Base-by-base conservation (phyloP, 768 basidiomycete genomes). In the Termitomyces sp. region DNA sequence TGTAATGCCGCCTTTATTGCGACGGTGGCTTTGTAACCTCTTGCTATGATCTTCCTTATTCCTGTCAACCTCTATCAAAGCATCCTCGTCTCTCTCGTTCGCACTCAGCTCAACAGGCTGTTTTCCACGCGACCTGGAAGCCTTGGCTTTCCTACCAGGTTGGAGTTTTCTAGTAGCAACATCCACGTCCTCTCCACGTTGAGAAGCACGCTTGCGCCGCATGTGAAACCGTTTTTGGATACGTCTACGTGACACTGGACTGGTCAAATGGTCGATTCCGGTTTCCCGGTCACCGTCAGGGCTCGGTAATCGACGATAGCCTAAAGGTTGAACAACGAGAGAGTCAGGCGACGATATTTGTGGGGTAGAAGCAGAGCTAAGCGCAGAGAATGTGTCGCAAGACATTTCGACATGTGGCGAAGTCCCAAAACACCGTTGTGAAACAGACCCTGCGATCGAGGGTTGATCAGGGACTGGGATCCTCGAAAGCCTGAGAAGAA, bases 171-270 rank as follows among this genome's bases (percentile, higher is more conserved):
- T 63, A 0, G 68, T 36, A 16, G 64, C 67, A n/a, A 69, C 62
- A 53, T 69, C 71, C 7, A 70, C 70, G 9, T 60, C 67, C 13
- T 63, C 69, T 43, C 76, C 87, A 32, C 67, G 66, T 35, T 75
- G 70, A 32, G 75, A 70, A 3, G 89, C 88, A 46, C 89, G 80
- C 67, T 82, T 85, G 32, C 82, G 80, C 5, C 89, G 83, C 89
- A 91, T 91, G 63, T 88, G 82, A 6, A 91, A 72, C 41, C 88
- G 77, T 59, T 89, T 89, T 59, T 73, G 72, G 26, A 82, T 62
- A n/a, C 80, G 83, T 36, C 84, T 80, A 7, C 83, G 83, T 9
- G 80, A 75, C 1, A 63, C 65, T 1, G 85, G 83, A 20, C 77
- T 81, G 33, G 56, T 55, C n/a, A 62, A 61, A 18, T 69, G 50